These are phyloP conservation scores for Onygenales sp. DNA, from an alignment of 2,329 filamentous ascomycete genomes.

Conservation along the genomic window DNA sequence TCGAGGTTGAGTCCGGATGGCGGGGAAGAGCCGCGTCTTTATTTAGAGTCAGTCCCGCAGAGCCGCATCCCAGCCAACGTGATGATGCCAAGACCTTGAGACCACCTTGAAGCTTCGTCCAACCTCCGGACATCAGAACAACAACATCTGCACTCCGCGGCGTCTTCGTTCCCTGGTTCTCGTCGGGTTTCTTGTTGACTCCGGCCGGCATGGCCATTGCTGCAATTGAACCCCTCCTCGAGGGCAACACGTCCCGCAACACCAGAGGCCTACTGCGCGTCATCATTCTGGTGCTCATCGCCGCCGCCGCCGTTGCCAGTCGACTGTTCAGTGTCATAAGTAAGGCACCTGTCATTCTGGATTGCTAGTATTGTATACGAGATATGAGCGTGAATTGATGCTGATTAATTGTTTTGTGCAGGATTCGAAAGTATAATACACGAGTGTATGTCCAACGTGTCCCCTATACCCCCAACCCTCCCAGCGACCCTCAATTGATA, in stretches of 20 bases:
- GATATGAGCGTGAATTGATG: conserved; percentile 7
- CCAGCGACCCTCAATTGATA: neutral
- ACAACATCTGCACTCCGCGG: neutral
- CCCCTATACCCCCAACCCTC: neutral
- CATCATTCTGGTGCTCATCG: conserved; percentile 84
- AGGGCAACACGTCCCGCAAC: conserved; percentile 70
- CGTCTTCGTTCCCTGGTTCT: conserved; percentile 15
- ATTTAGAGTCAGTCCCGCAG: conserved; percentile 8
- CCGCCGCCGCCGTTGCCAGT: conserved; percentile 81
- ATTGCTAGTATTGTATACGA: conserved; percentile 4
- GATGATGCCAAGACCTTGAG: conserved; percentile 31
- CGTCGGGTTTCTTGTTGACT: conserved; percentile 22
- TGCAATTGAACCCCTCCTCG: conserved; percentile 52
- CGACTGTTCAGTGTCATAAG: conserved; percentile 97
- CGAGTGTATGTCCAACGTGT: conserved; percentile 64
- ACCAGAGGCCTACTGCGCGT: conserved; percentile 78
- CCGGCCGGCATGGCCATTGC: conserved; percentile 15
- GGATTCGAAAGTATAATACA: conserved; percentile 99
- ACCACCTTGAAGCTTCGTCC: conserved; percentile 32
- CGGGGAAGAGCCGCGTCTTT: neutral
- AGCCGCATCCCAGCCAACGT: neutral
- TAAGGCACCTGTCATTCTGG: conserved; percentile 38
- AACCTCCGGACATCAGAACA: neutral
- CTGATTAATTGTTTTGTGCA: conserved; percentile 33
- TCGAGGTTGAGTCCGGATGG: neutral